Evolutionary conservation across 2,329 filamentous ascomycete genomes (phyloP).

Genomic region (Apiospora aurea): DNA sequence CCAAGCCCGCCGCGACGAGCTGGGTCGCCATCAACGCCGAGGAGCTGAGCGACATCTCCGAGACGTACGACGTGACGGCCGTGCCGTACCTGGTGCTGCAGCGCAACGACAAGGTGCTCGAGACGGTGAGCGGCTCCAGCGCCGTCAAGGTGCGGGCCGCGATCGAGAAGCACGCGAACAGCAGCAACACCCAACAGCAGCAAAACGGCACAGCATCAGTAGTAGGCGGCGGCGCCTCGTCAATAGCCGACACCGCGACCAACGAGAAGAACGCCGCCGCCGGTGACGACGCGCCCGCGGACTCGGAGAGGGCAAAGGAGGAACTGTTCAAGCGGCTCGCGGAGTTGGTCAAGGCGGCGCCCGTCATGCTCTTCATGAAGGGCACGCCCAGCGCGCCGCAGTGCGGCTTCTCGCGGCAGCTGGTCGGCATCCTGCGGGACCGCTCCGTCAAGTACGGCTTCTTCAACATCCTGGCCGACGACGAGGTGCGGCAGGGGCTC

Average conservation of each 20-base stretch:
- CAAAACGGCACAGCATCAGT: slow-evolving; percentile 48
- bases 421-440: slow-evolving; percentile 86
- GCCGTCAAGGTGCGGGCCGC: slow-evolving; percentile 83
- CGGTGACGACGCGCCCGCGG: slow-evolving; percentile 40
- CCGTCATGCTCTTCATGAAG: slow-evolving; percentile 99
- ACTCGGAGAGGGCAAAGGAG: slow-evolving; percentile 74
- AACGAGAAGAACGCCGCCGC: slow-evolving; percentile 45
- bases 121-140: slow-evolving; percentile 90
- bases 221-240: slow-evolving; percentile 36
- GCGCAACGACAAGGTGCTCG: slow-evolving; percentile 76
- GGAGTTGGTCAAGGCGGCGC: slow-evolving; percentile 91
- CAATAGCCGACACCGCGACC: slow-evolving; percentile 32
- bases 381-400: slow-evolving; percentile 88
- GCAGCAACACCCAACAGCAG: slow-evolving; percentile 45
- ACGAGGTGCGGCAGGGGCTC: slow-evolving; percentile 93
- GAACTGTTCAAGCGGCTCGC: slow-evolving; percentile 81
- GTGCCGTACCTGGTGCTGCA: slow-evolving; percentile 91
- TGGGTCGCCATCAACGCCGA: slow-evolving; percentile 96
- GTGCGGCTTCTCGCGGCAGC: slow-evolving; percentile 91
- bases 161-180: slow-evolving; percentile 80
- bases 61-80: slow-evolving; percentile 91
- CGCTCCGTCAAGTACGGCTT: slow-evolving; percentile 95
- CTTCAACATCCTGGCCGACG: slow-evolving; percentile 98
- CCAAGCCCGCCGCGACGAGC: slow-evolving; percentile 68
- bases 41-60: slow-evolving; percentile 89